Percentiles rank a stretch among this genome's conserved stretches.
These are phyloP conservation scores for Fusarium zealandicum DNA, from an alignment of 2,329 filamentous ascomycete species.

Conservation along the genomic window DNA sequence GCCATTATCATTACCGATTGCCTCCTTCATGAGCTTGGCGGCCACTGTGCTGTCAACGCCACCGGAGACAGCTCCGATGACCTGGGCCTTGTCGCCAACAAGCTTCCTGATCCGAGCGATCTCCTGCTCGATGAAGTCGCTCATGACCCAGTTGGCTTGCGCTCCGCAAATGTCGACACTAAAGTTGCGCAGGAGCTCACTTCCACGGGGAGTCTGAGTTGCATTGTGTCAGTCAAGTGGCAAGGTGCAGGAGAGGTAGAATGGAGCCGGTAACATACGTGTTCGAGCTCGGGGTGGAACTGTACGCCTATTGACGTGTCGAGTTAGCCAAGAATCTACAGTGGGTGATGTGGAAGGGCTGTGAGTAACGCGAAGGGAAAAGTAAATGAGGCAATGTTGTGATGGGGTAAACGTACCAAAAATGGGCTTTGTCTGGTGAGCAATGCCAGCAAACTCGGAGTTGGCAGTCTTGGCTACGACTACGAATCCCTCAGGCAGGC, in stretches of 20 bases:
- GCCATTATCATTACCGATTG: conserved; percentile 83
- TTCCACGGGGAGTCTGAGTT: conserved; percentile 75
- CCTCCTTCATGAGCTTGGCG: conserved; percentile 83
- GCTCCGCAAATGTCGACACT: conserved; percentile 82
- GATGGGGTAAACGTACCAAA: conserved; percentile 57
- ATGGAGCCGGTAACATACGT: too few species aligned
- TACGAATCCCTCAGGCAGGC: conserved; percentile 75
- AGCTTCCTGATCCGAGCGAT: conserved; percentile 80
- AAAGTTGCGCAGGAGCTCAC: conserved; percentile 80
- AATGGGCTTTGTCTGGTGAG: conserved; percentile 72
- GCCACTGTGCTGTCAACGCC: conserved; percentile 70
- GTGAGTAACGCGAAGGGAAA: too few species aligned
- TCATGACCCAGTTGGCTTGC: conserved; percentile 83
- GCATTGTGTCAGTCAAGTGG: too few species aligned
- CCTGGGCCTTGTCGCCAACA: conserved; percentile 82
- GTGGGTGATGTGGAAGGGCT: too few species aligned
- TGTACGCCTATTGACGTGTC: conserved; percentile 66
- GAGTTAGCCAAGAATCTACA: too few species aligned
- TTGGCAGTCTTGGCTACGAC: conserved; percentile 79
- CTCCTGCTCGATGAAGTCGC: conserved; percentile 81
- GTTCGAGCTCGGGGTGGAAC: conserved; percentile 82
- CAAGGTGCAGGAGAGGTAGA: too few species aligned
- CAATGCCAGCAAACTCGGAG: conserved; percentile 81
- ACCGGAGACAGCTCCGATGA: conserved; percentile 26
- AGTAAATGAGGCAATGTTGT: conserved; percentile 9